Evolutionary conservation across 2,329 filamentous ascomycete species (phyloP).

Genomic region (Huntiella abstrusa): DNA sequence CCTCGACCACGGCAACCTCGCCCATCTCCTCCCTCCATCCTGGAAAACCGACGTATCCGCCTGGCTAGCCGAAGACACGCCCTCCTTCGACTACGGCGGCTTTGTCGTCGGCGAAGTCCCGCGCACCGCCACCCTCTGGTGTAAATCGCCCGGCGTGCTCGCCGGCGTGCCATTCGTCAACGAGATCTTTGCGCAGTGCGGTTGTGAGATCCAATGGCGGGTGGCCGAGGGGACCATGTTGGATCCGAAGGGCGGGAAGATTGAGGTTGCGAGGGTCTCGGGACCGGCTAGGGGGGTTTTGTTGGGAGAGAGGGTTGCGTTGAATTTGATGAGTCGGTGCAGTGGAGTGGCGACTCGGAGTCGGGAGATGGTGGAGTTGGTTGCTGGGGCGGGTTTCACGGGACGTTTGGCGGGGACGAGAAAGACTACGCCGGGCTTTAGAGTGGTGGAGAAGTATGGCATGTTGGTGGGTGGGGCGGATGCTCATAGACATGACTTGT

Average conservation of each 20-base stretch:
- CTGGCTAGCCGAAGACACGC: constrained; percentile 93
- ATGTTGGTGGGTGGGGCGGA: constrained; percentile 91
- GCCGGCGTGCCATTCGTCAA: constrained; percentile 90
- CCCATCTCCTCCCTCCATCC: constrained; percentile 62
- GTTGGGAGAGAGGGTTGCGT: constrained; percentile 79
- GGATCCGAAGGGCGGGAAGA: constrained; percentile 34
- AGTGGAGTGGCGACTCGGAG: constrained; percentile 71
- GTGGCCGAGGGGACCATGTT: constrained; percentile 55
- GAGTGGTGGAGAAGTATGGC: constrained; percentile 92
- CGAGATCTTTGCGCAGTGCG: constrained; percentile 78
- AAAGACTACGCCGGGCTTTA: constrained; percentile 92
- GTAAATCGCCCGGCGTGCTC: constrained; percentile 58
- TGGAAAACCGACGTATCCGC: constrained; percentile 64
- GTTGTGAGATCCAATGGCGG: constrained; percentile 85
- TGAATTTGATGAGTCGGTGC: constrained; percentile 80
- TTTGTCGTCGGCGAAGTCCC: constrained; percentile 71
- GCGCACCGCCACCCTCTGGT: constrained; percentile 47
- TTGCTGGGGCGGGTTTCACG: constrained; percentile 50
- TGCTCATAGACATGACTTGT: constrained; percentile 76
- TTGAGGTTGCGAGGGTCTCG: constrained; percentile 57
- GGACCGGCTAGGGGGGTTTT: constrained; percentile 67
- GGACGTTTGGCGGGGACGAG: constrained; percentile 83
- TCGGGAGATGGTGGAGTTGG: constrained; percentile 31
- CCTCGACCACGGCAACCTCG: constrained; percentile 24
- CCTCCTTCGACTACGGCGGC: constrained; percentile 90